Base-by-base conservation (phyloP, 176 grass and related monocot species). In the Musa acuminata region DNA sequence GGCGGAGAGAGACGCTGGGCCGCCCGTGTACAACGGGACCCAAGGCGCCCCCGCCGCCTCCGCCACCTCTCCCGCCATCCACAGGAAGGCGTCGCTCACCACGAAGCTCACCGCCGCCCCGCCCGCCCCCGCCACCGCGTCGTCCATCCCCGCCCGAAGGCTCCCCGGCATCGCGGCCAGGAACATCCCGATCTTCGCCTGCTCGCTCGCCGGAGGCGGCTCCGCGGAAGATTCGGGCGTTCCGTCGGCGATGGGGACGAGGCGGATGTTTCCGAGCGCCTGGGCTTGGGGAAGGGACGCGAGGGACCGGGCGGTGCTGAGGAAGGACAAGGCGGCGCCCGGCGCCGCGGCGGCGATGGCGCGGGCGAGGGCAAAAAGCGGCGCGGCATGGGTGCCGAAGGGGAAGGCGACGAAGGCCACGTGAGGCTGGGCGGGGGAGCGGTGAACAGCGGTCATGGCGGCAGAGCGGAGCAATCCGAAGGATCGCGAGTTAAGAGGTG, bases 401-500 rank as follows among this genome's bases (percentile, higher is more conserved):
- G 90, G 90, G 79, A 92, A 92, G 72, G 84, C 62, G 1, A 86
- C 63, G 16, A 92, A 63, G 2, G 79, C 86, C 13, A 89, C 77
- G 81, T 92, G 90, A 71, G 79, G 73, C 14, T 5, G 25, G 35
- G 43, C 60, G 60, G 25, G 14, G 11, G 13, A 6, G 9, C 49
- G 48, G 83, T 16, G 7, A 64, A 16, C 62, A 69, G 70, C 1
- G 60, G 0, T 51, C n/a, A 78, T 35, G n/a, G 53, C 19, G 35
- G 35, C 35, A 43, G 35, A 6, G 4, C 4, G 35, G 35, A 43
- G 35, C 0, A 0, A 4, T 43, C 0, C 4, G 35, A 43, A 43
- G 35, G 35, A 43, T 43, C 4, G 35, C 29, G 29, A 29, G 29
- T 29, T 3, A 29, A 22, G 29, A 2, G 29, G 29, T 29, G 29